Evolutionary conservation across 768 basidiomycete species (phyloP).

Genomic region (Piloderma croceum): DNA sequence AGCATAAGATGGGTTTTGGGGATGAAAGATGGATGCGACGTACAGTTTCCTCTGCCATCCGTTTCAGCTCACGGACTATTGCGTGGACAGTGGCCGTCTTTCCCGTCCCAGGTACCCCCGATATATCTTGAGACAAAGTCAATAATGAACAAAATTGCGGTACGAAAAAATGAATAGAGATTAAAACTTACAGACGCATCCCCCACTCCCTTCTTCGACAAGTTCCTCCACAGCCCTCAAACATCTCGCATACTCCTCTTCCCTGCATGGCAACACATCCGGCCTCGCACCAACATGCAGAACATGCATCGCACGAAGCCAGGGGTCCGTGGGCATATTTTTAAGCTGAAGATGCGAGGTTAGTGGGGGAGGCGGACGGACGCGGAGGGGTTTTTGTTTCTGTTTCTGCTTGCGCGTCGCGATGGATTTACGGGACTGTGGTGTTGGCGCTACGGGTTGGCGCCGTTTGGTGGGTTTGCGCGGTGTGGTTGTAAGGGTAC

Average conservation of each 20-base stretch:
- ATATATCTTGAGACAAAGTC: constrained; percentile 62
- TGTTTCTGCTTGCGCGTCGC: constrained; percentile 35
- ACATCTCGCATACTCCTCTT: constrained; percentile 76
- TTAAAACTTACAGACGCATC: constrained; percentile 78
- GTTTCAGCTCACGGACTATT: constrained; percentile 82
- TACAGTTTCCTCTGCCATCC: constrained; percentile 79
- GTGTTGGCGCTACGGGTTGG: constrained; percentile 58
- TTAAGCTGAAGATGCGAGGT: constrained; percentile 31
- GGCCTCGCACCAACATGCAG: constrained; percentile 92
- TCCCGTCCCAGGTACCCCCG: constrained; percentile 97
- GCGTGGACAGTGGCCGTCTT: constrained; percentile 98
- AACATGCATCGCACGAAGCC: constrained; percentile 83
- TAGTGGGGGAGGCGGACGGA: constrained; percentile 22
- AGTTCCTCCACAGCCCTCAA: constrained; percentile 74
- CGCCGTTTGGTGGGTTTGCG: constrained; percentile 11
- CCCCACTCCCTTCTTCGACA: constrained; percentile 88
- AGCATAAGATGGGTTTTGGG: neutral
- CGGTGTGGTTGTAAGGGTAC: constrained; percentile 15
- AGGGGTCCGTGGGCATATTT: constrained; percentile 67
- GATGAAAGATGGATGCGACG: constrained; percentile 17
- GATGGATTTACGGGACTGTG: constrained; percentile 69
- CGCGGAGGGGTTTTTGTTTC: constrained; percentile 25
- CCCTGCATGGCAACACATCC: constrained; percentile 82
- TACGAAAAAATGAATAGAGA: neutral
- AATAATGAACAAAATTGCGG: constrained; percentile 3